phyloP scores from a whole-genome alignment of 2,329 filamentous ascomycete genomes.

The Aspergillus sp. region DNA sequence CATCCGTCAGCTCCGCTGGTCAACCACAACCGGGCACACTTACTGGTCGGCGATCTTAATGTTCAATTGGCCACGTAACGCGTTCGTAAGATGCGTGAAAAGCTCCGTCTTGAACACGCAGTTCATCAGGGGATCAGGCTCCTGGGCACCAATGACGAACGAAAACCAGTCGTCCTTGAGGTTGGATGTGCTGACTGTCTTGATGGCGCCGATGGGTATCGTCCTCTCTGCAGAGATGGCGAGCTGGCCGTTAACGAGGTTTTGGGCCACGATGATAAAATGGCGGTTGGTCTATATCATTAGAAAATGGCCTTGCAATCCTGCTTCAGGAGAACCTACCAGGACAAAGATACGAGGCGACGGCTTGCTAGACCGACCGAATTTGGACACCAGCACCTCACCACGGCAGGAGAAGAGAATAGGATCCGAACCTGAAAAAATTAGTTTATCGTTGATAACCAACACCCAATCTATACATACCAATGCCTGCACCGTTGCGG shows the following conservation, averaged over 20 bases:
- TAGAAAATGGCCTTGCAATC: slow-evolving; percentile 8
- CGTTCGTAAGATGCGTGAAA: slow-evolving; percentile 83
- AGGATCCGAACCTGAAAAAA: slow-evolving; percentile 56
- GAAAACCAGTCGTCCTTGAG: slow-evolving; percentile 97
- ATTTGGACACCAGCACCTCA: slow-evolving; percentile 88
- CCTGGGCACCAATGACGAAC: slow-evolving; percentile 80
- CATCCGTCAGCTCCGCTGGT: slow-evolving; percentile 10
- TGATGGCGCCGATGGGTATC: slow-evolving; percentile 82
- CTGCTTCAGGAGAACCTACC: slow-evolving; percentile 29
- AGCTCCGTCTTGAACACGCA: slow-evolving; percentile 97
- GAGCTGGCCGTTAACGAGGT: slow-evolving; percentile 75
- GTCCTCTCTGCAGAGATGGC: slow-evolving; percentile 79
- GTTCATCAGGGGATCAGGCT: slow-evolving; percentile 88
- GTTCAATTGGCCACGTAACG: slow-evolving; percentile 76
- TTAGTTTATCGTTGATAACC: background rate
- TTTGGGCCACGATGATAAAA: slow-evolving; percentile 85
- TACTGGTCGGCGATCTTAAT: slow-evolving; percentile 74
- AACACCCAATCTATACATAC: slow-evolving; percentile 42
- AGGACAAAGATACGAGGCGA: slow-evolving; percentile 82
- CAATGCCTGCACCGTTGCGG: slow-evolving; percentile 69
- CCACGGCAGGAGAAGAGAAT: slow-evolving; percentile 87
- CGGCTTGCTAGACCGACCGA: slow-evolving; percentile 92
- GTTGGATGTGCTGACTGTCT: slow-evolving; percentile 77
- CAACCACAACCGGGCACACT: slow-evolving; percentile 24
- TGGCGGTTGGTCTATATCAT: slow-evolving; percentile 66